These are phyloP conservation scores for Tricholoma terreum DNA, from an alignment of 768 basidiomycete species.

Conservation along the genomic window DNA sequence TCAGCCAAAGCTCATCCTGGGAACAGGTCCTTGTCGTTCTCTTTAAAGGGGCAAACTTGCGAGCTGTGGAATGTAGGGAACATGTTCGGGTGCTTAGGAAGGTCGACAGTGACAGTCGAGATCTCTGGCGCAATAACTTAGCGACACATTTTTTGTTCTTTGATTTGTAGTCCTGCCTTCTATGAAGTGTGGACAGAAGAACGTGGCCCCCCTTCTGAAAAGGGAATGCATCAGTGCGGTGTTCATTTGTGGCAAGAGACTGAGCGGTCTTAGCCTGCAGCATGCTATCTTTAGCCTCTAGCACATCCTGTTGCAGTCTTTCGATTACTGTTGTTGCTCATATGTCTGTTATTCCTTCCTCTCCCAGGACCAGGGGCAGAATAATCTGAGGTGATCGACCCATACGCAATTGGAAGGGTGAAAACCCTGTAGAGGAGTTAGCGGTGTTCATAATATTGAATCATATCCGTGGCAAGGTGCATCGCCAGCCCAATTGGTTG, in stretches of 20 bases:
- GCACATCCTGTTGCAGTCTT: no score
- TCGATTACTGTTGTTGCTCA: no score
- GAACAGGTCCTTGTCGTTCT: neutral
- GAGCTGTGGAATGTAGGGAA: neutral
- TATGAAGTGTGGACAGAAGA: constrained; percentile 24
- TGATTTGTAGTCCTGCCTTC: constrained; percentile 17
- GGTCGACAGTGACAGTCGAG: neutral
- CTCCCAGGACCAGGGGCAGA: neutral
- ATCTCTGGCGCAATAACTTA: neutral
- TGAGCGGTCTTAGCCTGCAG: no score
- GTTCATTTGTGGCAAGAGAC: no score
- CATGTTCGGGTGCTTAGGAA: constrained; percentile 3
- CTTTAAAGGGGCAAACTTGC: neutral
- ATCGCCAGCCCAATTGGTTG: constrained; percentile 33
- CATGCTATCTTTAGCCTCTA: no score
- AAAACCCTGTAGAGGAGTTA: constrained; percentile 27
- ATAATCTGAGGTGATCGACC: constrained; percentile 10
- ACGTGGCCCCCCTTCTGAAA: constrained; percentile 19
- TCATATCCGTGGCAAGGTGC: constrained; percentile 18
- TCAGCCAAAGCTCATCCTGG: neutral
- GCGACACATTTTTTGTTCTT: constrained; percentile 17
- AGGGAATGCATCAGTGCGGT: neutral
- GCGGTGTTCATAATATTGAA: constrained; percentile 33
- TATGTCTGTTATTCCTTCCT: no score
- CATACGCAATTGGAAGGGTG: constrained; percentile 26